Evolutionary conservation across 352 stramenopile species (phyloP).

Genomic region (Phytophthora ramorum): DNA sequence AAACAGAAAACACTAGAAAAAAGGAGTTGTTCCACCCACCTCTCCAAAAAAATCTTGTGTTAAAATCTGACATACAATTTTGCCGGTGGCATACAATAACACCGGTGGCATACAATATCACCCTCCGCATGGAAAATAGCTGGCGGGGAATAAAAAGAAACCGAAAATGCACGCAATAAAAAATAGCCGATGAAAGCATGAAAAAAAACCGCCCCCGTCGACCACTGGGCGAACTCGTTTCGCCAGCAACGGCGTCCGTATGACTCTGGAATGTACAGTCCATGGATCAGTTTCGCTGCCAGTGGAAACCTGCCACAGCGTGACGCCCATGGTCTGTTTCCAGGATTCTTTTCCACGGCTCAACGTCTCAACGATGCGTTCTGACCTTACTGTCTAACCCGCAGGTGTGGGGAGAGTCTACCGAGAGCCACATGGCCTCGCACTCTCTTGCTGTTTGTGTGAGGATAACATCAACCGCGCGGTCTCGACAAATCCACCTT

Average conservation of each 20-base stretch:
- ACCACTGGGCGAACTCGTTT: background rate
- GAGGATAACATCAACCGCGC: conserved; percentile 13
- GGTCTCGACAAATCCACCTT: background rate
- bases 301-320: background rate
- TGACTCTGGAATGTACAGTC: background rate
- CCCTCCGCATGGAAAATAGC: too few species aligned
- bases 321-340: background rate
- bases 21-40: too few species aligned
- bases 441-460: conserved; percentile 10
- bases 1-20: too few species aligned
- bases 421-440: conserved; percentile 19
- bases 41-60: too few species aligned
- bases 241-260: background rate
- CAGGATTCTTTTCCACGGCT: background rate
- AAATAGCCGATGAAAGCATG: too few species aligned
- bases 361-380: background rate
- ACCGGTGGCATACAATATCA: too few species aligned
- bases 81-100: too few species aligned
- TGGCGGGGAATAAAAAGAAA: too few species aligned
- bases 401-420: conserved; percentile 6
- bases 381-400: background rate
- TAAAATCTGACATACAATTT: too few species aligned
- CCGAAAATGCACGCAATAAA: too few species aligned
- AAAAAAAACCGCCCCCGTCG: too few species aligned
- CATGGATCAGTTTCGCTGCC: background rate